phyloP scores from a whole-genome alignment of 768 basidiomycete genomes.

The Mycena epipterygia region DNA sequence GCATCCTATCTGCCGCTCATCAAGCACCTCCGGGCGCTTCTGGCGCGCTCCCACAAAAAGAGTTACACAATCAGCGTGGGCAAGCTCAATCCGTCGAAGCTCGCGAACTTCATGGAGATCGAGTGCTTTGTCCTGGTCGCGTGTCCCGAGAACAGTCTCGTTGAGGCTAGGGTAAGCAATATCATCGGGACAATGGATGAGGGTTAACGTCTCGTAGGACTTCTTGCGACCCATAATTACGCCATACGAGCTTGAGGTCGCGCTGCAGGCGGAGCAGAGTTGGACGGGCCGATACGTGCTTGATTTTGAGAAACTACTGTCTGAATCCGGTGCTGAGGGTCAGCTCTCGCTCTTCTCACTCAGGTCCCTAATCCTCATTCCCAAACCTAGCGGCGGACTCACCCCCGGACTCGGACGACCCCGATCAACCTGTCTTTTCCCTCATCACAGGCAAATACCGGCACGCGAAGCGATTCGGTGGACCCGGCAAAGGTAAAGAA shows the following conservation, averaged over 20 bases:
- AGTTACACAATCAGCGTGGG: conserved; percentile 96
- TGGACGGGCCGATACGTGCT: conserved; percentile 88
- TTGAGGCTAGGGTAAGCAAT: conserved; percentile 72
- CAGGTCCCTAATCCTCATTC: background rate
- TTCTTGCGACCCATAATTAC: conserved; percentile 94
- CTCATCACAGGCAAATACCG: conserved; percentile 89
- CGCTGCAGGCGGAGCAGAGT: conserved; percentile 74
- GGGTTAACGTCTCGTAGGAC: conserved; percentile 63
- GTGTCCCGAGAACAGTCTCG: conserved; percentile 92
- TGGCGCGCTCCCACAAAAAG: conserved; percentile 83
- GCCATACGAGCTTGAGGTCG: conserved; percentile 90
- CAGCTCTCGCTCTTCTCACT: background rate
- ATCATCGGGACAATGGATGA: background rate
- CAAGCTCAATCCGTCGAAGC: conserved; percentile 93
- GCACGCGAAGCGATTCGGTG: conserved; percentile 78
- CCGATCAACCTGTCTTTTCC: conserved; percentile 86
- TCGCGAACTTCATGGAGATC: conserved; percentile 96
- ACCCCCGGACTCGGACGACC: conserved; percentile 49
- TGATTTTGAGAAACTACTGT: conserved; percentile 76
- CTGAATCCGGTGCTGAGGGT: conserved; percentile 33
- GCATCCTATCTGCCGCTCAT: conserved; percentile 91
- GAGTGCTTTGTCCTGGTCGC: conserved; percentile 97
- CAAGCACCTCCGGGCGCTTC: conserved; percentile 78
- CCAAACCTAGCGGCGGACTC: background rate
- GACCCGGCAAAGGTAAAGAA: conserved; percentile 40